These are phyloP conservation scores for Aureobasidium sp. DNA, from an alignment of 2,329 filamentous ascomycete genomes.

Conservation along the genomic window DNA sequence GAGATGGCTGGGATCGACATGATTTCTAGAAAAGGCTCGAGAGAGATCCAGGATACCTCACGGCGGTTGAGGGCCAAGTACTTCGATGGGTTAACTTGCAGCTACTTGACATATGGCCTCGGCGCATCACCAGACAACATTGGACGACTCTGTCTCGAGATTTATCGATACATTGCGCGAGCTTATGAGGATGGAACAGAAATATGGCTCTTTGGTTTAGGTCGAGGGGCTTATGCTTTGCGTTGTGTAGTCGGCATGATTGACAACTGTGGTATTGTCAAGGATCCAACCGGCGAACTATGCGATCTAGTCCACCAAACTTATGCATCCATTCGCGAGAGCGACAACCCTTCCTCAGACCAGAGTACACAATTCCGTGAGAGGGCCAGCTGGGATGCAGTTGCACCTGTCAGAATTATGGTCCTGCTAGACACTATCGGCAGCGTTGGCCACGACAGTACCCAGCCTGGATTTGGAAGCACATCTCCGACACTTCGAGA, in stretches of 20 bases:
- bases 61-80: slow-evolving; percentile 28
- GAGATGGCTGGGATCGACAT: slow-evolving; percentile 27
- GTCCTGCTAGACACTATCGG: slow-evolving; percentile 31
- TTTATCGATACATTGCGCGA: slow-evolving; percentile 31
- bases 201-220: slow-evolving; percentile 37
- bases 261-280: slow-evolving; percentile 27
- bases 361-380: slow-evolving; percentile 21
- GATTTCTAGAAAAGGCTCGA: slow-evolving; percentile 15
- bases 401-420: slow-evolving; percentile 28
- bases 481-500: slow-evolving; percentile 31
- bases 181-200: slow-evolving; percentile 26
- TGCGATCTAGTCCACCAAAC: slow-evolving; percentile 29
- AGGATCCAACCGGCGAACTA: slow-evolving; percentile 14
- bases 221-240: slow-evolving; percentile 35
- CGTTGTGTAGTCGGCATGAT: slow-evolving; percentile 36
- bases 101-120: slow-evolving; percentile 20
- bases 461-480: slow-evolving; percentile 23
- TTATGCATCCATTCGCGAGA: slow-evolving; percentile 25
- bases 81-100: slow-evolving; percentile 26
- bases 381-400: slow-evolving; percentile 25
- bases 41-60: slow-evolving; percentile 20
- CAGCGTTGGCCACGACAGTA: slow-evolving; percentile 19
- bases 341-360: slow-evolving; percentile 26
- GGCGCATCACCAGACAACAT: slow-evolving; percentile 30
- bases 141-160: slow-evolving; percentile 28